Conservation (phyloP, 345 rosid species). For the Gossypium herbaceum region DNA sequence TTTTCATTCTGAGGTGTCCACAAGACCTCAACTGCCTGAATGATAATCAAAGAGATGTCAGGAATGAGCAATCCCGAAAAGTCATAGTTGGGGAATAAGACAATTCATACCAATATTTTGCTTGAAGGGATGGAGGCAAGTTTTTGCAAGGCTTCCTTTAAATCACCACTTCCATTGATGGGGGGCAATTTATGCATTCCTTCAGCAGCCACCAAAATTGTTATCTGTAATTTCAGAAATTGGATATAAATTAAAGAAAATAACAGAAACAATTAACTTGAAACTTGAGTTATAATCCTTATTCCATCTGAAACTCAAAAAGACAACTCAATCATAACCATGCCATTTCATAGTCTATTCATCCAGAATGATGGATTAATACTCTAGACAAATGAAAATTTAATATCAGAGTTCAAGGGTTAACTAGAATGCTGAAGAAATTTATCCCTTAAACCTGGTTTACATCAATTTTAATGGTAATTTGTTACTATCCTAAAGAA, state of each 20-base stretch:
- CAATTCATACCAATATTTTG: constrained; percentile 58
- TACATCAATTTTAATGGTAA: neutral
- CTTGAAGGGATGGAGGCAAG: constrained; percentile 67
- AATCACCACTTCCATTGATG: constrained; percentile 60
- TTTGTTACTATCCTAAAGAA: neutral
- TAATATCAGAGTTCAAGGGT: neutral
- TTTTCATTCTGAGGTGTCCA: constrained; percentile 95
- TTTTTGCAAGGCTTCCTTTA: constrained; percentile 80
- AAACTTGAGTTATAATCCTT: constrained; percentile 1
- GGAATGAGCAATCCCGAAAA: neutral
- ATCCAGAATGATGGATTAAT: neutral
- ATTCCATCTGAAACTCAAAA: neutral
- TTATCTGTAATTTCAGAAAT: constrained; percentile 44
- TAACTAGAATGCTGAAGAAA: neutral
- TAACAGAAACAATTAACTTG: neutral
- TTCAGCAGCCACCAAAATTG: constrained; percentile 88
- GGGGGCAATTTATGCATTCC: constrained; percentile 74
- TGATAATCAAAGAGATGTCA: constrained; percentile 16
- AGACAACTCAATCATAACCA: neutral
- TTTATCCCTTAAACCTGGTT: neutral
- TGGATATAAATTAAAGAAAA: neutral
- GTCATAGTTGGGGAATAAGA: neutral
- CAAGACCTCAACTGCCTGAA: constrained; percentile 90
- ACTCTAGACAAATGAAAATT: neutral
- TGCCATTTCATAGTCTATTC: neutral